Conservation (phyloP, 257 asterid genomes). For the Solanum bulbocastanum region DNA sequence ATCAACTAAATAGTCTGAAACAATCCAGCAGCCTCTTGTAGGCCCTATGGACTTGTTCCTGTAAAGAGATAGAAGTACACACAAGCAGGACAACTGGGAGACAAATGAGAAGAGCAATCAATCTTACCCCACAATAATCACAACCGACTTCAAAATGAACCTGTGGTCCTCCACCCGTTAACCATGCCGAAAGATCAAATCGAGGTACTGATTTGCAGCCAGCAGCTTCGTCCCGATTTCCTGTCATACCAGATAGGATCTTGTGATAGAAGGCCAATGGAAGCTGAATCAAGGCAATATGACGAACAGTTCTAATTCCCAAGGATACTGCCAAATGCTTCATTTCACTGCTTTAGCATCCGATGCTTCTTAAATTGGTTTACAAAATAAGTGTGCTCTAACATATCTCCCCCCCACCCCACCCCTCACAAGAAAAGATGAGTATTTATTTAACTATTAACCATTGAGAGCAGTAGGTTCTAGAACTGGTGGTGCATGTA, state of each 20-base stretch:
- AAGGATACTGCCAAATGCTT: background rate
- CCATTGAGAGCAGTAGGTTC: background rate
- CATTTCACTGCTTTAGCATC: background rate
- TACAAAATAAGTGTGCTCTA: background rate
- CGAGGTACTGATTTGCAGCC: background rate
- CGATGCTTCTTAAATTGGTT: background rate
- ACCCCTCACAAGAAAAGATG: background rate
- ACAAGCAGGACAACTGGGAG: background rate
- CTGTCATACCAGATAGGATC: constrained; percentile 15
- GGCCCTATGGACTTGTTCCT: background rate
- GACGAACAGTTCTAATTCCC: background rate
- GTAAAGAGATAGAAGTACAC: background rate
- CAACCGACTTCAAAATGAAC: constrained; percentile 52
- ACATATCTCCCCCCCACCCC: background rate
- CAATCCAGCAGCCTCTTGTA: background rate
- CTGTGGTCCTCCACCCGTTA: constrained; percentile 13
- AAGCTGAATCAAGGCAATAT: background rate
- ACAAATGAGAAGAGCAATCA: background rate
- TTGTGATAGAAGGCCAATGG: background rate
- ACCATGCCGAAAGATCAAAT: constrained; percentile 1
- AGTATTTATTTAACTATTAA: background rate
- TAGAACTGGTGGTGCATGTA: background rate
- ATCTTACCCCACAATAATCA: constrained; percentile 73
- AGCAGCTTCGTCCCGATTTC: constrained; percentile 6
- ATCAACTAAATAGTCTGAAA: background rate